phyloP scores from a whole-genome alignment of 2,329 filamentous ascomycete genomes.

The Berkeleyomyces basicola region DNA sequence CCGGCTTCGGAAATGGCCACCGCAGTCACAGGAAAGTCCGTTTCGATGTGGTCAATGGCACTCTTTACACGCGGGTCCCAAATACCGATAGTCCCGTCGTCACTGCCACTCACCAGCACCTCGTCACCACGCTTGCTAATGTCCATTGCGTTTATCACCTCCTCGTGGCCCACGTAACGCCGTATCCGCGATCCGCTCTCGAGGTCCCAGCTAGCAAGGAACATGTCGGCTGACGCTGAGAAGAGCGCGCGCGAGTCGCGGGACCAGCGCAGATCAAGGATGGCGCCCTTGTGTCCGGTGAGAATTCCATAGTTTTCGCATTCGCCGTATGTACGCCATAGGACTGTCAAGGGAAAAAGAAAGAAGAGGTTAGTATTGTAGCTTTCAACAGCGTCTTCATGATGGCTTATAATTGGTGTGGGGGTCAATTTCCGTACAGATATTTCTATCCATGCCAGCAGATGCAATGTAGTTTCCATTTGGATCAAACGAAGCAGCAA shows the following conservation, averaged over 20 bases:
- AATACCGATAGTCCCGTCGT: constrained; percentile 84
- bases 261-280: constrained; percentile 92
- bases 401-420: neutral
- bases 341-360: constrained; percentile 35
- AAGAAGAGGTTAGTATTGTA: neutral
- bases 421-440: constrained; percentile 40
- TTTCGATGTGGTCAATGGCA: constrained; percentile 74
- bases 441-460: constrained; percentile 84
- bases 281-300: constrained; percentile 75
- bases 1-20: constrained; percentile 85
- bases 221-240: constrained; percentile 84
- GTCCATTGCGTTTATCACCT: constrained; percentile 86
- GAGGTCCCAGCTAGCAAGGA: constrained; percentile 86
- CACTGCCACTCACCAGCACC: constrained; percentile 74
- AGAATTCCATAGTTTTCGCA: constrained; percentile 90
- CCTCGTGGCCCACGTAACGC: constrained; percentile 81
- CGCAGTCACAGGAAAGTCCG: constrained; percentile 81
- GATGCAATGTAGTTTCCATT: constrained; percentile 81
- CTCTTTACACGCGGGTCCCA: constrained; percentile 92
- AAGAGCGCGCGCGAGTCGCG: constrained; percentile 83
- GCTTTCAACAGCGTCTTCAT: neutral
- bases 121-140: constrained; percentile 83
- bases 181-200: constrained; percentile 86
- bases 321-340: constrained; percentile 84
- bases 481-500: constrained; percentile 77